Evolutionary conservation across 305 asterid genomes (phyloP), one percentile per base, ranked within the genome.

Genomic region (Fraxinus angustifolia): DNA sequence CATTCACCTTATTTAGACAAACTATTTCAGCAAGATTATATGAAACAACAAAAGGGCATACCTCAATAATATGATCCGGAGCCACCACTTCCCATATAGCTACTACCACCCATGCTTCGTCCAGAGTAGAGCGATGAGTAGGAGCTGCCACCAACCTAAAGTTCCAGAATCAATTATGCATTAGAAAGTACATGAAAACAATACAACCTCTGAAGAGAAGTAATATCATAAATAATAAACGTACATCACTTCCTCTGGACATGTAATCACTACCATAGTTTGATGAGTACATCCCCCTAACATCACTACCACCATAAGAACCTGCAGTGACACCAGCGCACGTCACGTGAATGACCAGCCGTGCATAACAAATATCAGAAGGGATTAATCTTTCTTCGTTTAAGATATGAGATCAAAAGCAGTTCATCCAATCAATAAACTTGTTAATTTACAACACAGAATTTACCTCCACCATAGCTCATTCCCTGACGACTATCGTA

Each of bases 61-160:
- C 97, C 98, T 92, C 84, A 95, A 85, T 95, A 93, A 82, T 95
- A 93, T 21, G 98, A 91, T 81, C 97, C 93, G 67, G 99, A 95
- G 83, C 97, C 88, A 84, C 94, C 85, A 81, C 96, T 89, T 70
- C 98, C 96, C 95, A 92, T 91, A 78, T 95, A 95, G 87, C 93
- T 89, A 76, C 86, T 87, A 74, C 99, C 93, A 86, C 98, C 91
- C 85, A 91, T 53, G 80, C 93, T 89, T 31, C 97, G 97, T 34
- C 97, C 88, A 38, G 97, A 85, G 86, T 93, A 96, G 35, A 86
- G 86, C 1, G 95, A 91, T n/a, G 96, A 88, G 87, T 94, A 92
- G 35, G 98, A 91, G 88, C 92, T 90, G 78, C 96, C 91, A 76
- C 93, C 93, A 78, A 87, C 97, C 97, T 95, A 86, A 85, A 73